phyloP scores from a whole-genome alignment of 805 yeast species.

The Starmerella powellii region DNA sequence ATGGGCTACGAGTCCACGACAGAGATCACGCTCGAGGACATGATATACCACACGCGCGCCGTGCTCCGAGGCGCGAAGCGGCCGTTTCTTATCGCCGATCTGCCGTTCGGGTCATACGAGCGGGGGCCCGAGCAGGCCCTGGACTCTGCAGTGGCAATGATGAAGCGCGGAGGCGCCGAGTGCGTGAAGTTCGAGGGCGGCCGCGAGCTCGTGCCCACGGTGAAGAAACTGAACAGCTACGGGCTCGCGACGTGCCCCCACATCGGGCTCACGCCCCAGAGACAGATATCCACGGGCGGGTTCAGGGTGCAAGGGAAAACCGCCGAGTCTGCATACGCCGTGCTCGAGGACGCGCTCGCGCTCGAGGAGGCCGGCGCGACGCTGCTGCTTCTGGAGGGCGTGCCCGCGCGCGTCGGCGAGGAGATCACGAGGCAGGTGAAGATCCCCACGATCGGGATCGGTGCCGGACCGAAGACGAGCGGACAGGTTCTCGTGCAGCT shows the following conservation, averaged over 20 bases:
- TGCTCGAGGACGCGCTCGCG: slow-evolving; percentile 55
- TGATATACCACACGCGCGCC: slow-evolving; percentile 61
- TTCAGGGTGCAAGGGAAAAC: slow-evolving; percentile 73
- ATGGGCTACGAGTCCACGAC: slow-evolving; percentile 61
- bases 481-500: slow-evolving; percentile 87
- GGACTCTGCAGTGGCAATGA: slow-evolving; percentile 41
- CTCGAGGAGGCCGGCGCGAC: slow-evolving; percentile 70
- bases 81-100: slow-evolving; percentile 66
- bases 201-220: slow-evolving; percentile 40
- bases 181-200: slow-evolving; percentile 86
- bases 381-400: slow-evolving; percentile 66
- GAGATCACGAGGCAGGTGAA: slow-evolving; percentile 46
- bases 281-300: slow-evolving; percentile 68
- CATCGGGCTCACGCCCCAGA: slow-evolving; percentile 85
- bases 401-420: slow-evolving; percentile 62
- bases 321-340: slow-evolving; percentile 39
- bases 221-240: slow-evolving; percentile 43
- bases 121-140: slow-evolving; percentile 50
- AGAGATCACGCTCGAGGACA: slow-evolving; percentile 63
- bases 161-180: slow-evolving; percentile 45
- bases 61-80: slow-evolving; percentile 57
- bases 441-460: slow-evolving; percentile 89
- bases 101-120: slow-evolving; percentile 85
- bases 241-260: slow-evolving; percentile 92
- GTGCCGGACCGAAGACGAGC: slow-evolving; percentile 73